Evolutionary conservation across 768 basidiomycete species (phyloP).

Genomic region (Hericium rajendrae): DNA sequence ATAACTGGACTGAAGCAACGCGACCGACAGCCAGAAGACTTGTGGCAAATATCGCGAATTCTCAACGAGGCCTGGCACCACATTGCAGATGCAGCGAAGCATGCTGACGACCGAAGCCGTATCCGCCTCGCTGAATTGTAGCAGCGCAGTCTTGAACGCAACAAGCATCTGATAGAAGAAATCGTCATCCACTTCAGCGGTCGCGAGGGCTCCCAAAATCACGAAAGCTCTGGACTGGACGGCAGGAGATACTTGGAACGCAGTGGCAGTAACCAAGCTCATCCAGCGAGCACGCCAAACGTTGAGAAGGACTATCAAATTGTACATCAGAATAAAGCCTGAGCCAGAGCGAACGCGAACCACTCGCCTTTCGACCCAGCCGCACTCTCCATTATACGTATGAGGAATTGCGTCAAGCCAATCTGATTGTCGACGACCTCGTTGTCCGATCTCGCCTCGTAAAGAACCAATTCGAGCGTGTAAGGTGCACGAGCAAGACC

Average conservation of each 20-base stretch:
- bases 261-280: constrained; percentile 77
- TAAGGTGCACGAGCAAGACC: constrained; percentile 56
- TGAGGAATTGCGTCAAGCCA: constrained; percentile 50
- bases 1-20: constrained; percentile 71
- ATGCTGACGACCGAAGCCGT: constrained; percentile 74
- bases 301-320: constrained; percentile 41
- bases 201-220: constrained; percentile 72
- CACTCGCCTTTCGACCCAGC: constrained; percentile 60
- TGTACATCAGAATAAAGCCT: constrained; percentile 6
- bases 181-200: constrained; percentile 84
- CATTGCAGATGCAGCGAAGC: constrained; percentile 74
- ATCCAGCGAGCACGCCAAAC: constrained; percentile 93
- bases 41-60: constrained; percentile 65
- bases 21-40: constrained; percentile 84
- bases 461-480: constrained; percentile 58
- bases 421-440: constrained; percentile 58
- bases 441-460: constrained; percentile 44
- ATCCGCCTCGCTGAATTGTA: constrained; percentile 58
- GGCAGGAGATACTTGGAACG: constrained; percentile 82
- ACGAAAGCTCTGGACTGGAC: constrained; percentile 86
- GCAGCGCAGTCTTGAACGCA: constrained; percentile 66
- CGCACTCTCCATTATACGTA: constrained; percentile 52
- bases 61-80: constrained; percentile 59
- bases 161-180: constrained; percentile 89
- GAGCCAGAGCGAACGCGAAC: neutral